These are phyloP conservation scores for Neonectria punicea DNA, from an alignment of 2,329 filamentous ascomycete species.

Conservation along the genomic window DNA sequence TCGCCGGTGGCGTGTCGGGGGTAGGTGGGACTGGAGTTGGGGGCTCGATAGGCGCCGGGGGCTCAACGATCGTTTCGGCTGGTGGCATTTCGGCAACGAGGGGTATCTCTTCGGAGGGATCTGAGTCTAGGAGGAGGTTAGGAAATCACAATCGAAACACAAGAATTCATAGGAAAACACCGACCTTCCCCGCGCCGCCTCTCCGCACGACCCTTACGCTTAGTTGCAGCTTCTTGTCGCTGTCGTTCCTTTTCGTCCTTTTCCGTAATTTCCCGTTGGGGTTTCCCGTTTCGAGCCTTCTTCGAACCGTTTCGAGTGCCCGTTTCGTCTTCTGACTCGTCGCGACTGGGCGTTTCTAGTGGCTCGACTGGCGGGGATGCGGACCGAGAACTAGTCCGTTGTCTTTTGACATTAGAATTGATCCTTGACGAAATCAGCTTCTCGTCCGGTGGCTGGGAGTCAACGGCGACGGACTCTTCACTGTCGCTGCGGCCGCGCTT, in stretches of 20 bases:
- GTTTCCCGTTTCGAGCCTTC: constrained; percentile 69
- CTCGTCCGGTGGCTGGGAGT: constrained; percentile 30
- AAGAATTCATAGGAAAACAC: constrained; percentile 27
- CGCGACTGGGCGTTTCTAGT: constrained; percentile 60
- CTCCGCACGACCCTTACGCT: constrained; percentile 84
- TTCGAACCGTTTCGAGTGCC: constrained; percentile 64
- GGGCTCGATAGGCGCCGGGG: constrained; percentile 43
- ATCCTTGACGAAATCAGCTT: constrained; percentile 63
- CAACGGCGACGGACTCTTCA: constrained; percentile 79
- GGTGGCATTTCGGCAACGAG: constrained; percentile 52
- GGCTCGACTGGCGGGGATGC: constrained; percentile 63
- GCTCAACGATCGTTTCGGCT: constrained; percentile 46
- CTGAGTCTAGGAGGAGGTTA: constrained; percentile 66
- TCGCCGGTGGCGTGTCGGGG: constrained; percentile 56
- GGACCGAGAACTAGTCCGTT: constrained; percentile 83
- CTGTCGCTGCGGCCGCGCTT: constrained; percentile 92
- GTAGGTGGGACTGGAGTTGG: constrained; percentile 43
- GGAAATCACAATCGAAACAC: background rate
- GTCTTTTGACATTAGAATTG: constrained; percentile 78
- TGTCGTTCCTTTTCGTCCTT: constrained; percentile 80
- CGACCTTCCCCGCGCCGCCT: constrained; percentile 83
- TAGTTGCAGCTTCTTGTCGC: constrained; percentile 78
- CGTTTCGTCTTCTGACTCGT: constrained; percentile 79
- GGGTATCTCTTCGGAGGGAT: constrained; percentile 75
- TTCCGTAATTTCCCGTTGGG: constrained; percentile 71